phyloP scores from a whole-genome alignment of 306 rosid genomes.

The Fragaria nilgerrensis region DNA sequence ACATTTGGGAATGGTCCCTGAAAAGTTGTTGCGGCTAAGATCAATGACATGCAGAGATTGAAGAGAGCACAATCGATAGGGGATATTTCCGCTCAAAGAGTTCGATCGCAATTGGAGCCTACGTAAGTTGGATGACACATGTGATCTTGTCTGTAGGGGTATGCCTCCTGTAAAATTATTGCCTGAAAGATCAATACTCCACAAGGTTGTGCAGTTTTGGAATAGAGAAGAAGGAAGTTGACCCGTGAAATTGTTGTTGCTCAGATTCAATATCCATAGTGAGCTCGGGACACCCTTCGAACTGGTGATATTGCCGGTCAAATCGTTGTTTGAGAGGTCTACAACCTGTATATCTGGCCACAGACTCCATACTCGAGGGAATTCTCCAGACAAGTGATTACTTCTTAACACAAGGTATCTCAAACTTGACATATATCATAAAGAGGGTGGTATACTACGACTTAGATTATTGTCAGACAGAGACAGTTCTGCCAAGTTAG shows the following conservation, averaged over 20 bases:
- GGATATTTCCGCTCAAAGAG: not conserved
- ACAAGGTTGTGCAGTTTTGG: fast-evolving
- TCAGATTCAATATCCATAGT: not conserved
- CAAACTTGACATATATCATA: not conserved
- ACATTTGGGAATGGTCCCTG: slow-evolving; percentile 1
- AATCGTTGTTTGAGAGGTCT: not conserved
- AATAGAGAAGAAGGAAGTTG: not conserved
- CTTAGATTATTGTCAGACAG: not conserved
- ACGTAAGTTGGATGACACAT: not conserved
- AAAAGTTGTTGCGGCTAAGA: not conserved
- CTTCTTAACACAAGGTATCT: fast-evolving
- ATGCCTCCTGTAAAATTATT: not conserved
- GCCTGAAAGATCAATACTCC: not conserved
- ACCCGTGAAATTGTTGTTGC: not conserved
- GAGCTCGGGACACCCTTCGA: no score
- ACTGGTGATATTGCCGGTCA: not conserved
- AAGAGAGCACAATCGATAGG: not conserved
- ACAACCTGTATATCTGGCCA: fast-evolving
- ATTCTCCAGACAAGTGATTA: not conserved
- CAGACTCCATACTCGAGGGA: not conserved
- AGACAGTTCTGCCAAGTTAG: not conserved
- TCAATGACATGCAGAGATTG: not conserved
- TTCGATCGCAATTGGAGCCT: not conserved
- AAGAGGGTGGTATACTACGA: not conserved
- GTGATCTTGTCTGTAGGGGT: not conserved